A percentile compares a stretch with the other conserved stretches of the same genome.
Evolutionary conservation across 2,329 filamentous ascomycete genomes (phyloP).

Genomic region (Hypoxylon sp.): DNA sequence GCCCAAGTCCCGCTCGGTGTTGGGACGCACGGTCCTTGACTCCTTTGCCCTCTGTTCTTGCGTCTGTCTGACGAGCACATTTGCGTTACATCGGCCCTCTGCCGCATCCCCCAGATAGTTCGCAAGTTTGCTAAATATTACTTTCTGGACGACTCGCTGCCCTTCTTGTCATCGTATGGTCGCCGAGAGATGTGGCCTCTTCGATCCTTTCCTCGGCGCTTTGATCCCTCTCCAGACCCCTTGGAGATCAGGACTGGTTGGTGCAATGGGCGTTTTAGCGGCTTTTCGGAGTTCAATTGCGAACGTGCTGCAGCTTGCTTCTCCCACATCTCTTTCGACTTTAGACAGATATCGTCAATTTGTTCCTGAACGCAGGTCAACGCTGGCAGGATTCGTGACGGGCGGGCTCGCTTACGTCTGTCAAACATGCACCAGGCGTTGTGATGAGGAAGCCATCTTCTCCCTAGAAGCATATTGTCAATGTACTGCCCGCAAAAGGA

Average conservation of each 20-base stretch:
- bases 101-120: constrained; percentile 43
- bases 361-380: constrained; percentile 65
- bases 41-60: constrained; percentile 41
- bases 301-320: constrained; percentile 67
- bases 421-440: constrained; percentile 70
- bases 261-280: constrained; percentile 70
- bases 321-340: constrained; percentile 72
- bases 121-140: constrained; percentile 45
- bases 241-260: constrained; percentile 68
- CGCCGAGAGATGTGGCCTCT: constrained; percentile 52
- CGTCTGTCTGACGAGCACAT: constrained; percentile 36
- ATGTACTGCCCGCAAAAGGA: constrained; percentile 41
- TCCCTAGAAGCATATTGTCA: constrained; percentile 61
- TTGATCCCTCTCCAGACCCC: constrained; percentile 55
- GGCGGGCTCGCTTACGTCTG: constrained; percentile 65
- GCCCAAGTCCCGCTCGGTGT: constrained; percentile 45
- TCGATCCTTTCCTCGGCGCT: constrained; percentile 56
- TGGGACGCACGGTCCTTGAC: constrained; percentile 45
- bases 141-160: constrained; percentile 50
- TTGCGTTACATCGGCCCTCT: constrained; percentile 46
- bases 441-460: constrained; percentile 74
- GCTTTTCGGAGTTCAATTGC: constrained; percentile 63
- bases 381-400: constrained; percentile 15
- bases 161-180: constrained; percentile 54
- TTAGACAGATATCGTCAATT: constrained; percentile 74